Base-by-base conservation (phyloP, 1,139 yeast species). In the Blastobotrys petasosporus region DNA sequence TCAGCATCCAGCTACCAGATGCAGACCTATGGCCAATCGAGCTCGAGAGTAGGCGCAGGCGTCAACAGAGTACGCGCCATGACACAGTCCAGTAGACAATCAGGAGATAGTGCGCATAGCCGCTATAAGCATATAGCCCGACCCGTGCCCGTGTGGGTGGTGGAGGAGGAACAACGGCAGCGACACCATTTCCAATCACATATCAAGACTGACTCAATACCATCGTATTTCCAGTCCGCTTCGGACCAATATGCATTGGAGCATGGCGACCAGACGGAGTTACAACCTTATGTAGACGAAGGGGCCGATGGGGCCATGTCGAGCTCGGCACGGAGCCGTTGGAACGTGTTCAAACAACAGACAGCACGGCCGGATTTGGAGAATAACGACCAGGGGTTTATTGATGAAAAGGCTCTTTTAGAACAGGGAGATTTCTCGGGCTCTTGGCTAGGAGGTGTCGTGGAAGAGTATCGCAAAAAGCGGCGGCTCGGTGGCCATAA, bases 71-170 rank as follows among this genome's bases (percentile, higher is more conserved):
- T 39, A 13, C 32, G 46, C 28, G 46, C 42, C 10, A 39, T 44
- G 46, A 44, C 46, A 20, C 46, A 44, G 29, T 44, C 46, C 16
- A 37, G 42, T 13, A 29, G 33, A 16, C 36, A 34, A 7, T 30
- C 38, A 11, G 33, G 17, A 4, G 40, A 40, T 15, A 44, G 41
- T 25, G 39, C 45, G 12, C 39, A 34, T 30, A 20, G 31, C 23
- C 32, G 36, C 7, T 39, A 39, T 31, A 34, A 39, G 13, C 48
- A 39, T 23, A 51, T 54, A 7, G 54, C 59, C 9, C 45, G 57
- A 32, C 59, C 60, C 1, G 41, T 49, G 16, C 60, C 60, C 8
- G 56, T 52, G 23, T 56, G 59, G 59, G 58, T 52, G 2, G 43
- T 46, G 36, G 47, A 44, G 30, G 42, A 32, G 30, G 25, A 25